Conservation (phyloP, 2,329 filamentous ascomycete genomes). For the Penicillium sp. region DNA sequence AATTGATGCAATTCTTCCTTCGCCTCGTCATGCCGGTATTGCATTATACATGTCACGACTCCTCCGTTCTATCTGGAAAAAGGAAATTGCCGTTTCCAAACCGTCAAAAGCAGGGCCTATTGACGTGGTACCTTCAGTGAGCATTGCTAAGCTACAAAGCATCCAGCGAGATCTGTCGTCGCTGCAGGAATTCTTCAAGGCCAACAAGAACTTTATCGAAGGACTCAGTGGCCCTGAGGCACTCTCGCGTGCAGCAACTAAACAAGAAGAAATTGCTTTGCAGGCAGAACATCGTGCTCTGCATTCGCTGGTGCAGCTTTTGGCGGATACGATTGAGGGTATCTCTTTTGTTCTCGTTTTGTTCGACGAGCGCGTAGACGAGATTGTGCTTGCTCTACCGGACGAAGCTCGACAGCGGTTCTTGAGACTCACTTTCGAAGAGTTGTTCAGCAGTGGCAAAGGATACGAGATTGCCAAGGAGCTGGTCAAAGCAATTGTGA, state of each 20-base stretch:
- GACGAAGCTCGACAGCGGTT: constrained; percentile 66
- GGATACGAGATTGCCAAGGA: constrained; percentile 90
- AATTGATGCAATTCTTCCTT: constrained; percentile 79
- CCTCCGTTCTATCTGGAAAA: constrained; percentile 85
- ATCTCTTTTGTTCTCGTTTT: constrained; percentile 94
- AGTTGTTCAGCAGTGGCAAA: constrained; percentile 71
- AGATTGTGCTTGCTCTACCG: constrained; percentile 76
- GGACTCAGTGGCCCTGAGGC: constrained; percentile 88
- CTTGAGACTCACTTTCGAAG: constrained; percentile 77
- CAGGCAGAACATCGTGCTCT: constrained; percentile 94
- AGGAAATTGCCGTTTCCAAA: constrained; percentile 62
- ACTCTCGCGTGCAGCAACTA: constrained; percentile 69
- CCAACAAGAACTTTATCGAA: constrained; percentile 89
- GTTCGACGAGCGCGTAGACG: constrained; percentile 87
- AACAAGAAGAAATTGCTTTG: constrained; percentile 85
- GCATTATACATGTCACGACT: constrained; percentile 77
- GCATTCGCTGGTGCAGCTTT: constrained; percentile 77
- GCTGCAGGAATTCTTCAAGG: constrained; percentile 74
- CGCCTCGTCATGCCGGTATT: constrained; percentile 82
- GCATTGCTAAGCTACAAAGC: constrained; percentile 63
- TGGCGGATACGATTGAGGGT: constrained; percentile 88
- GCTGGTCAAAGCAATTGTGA: constrained; percentile 95
- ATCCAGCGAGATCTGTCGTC: constrained; percentile 79
- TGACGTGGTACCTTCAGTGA: constrained; percentile 64
- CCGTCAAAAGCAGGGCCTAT: constrained; percentile 39